phyloP scores from a whole-genome alignment of 1,139 yeast species.

The Yamadazyma dushanensis region DNA sequence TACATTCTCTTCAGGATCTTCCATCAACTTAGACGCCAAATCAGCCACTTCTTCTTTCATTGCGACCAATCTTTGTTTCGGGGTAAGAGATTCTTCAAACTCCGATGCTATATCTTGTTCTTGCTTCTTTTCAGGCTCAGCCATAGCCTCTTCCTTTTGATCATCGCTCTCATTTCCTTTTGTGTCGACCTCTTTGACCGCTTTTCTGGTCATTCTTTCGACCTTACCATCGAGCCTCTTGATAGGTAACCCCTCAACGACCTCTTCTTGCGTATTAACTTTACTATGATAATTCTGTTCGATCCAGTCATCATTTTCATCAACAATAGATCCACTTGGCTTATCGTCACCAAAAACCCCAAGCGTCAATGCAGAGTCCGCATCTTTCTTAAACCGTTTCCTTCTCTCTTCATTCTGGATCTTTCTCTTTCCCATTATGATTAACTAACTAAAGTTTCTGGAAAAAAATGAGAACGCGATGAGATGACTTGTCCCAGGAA shows the following conservation, averaged over 20 bases:
- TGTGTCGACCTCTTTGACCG: slow-evolving; percentile 26
- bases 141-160: slow-evolving; percentile 24
- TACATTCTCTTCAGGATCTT: slow-evolving; percentile 88
- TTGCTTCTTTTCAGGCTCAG: slow-evolving; percentile 16
- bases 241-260: slow-evolving; percentile 79
- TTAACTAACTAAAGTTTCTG: neutral
- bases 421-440: slow-evolving; percentile 42
- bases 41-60: slow-evolving; percentile 85
- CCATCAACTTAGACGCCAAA: slow-evolving; percentile 73
- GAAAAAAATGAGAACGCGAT: slow-evolving; percentile 7
- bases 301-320: slow-evolving; percentile 35
- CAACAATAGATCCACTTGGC: slow-evolving; percentile 18
- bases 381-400: slow-evolving; percentile 50
- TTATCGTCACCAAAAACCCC: slow-evolving; percentile 37
- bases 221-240: slow-evolving; percentile 70
- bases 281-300: slow-evolving; percentile 65
- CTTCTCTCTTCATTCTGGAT: slow-evolving; percentile 48
- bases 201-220: slow-evolving; percentile 55
- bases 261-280: slow-evolving; percentile 32
- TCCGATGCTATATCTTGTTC: slow-evolving; percentile 29
- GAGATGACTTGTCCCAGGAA: slow-evolving; percentile 3
- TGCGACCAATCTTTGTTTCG: slow-evolving; percentile 55
- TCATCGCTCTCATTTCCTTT: slow-evolving; percentile 19
- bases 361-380: slow-evolving; percentile 45
- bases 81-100: slow-evolving; percentile 50